A percentile compares a stretch with the other conserved stretches of the same genome.
These are phyloP conservation scores for Eucalyptus marginata DNA, from an alignment of 345 rosid genomes.

Conservation along the genomic window DNA sequence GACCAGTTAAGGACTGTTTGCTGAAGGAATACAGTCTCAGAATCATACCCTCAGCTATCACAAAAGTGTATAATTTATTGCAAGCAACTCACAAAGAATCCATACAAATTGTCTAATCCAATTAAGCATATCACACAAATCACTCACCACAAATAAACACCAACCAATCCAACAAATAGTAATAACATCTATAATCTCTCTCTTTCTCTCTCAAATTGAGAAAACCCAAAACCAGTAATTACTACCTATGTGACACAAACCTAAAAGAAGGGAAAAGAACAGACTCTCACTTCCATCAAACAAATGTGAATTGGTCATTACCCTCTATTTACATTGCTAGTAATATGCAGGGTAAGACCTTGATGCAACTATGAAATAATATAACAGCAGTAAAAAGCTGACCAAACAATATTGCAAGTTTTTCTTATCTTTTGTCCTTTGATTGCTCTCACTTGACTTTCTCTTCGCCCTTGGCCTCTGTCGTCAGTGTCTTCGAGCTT, in stretches of 20 bases:
- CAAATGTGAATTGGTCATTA: not conserved
- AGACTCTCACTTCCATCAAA: not conserved
- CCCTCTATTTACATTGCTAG: slow-evolving; percentile 9
- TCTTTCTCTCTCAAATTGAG: not conserved
- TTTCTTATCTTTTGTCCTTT: not conserved
- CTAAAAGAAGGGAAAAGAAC: not conserved
- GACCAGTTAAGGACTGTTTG: not conserved
- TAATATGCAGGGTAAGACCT: not conserved
- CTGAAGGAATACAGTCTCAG: not conserved
- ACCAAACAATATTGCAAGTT: not conserved
- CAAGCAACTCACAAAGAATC: not conserved
- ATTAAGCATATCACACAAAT: not conserved
- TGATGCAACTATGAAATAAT: not conserved
- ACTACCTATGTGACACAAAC: not conserved
- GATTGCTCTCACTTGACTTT: slow-evolving; percentile 24
- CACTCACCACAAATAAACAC: slow-evolving; percentile 1
- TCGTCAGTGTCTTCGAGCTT: slow-evolving; percentile 33
- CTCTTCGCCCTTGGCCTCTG: slow-evolving; percentile 36
- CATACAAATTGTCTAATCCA: not conserved
- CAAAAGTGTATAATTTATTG: not conserved
- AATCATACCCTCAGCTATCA: not conserved
- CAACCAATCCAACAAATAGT: slow-evolving; percentile 1
- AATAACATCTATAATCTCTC: not conserved
- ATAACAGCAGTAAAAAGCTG: not conserved
- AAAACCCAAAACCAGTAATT: not conserved